Evolutionary conservation across 1,284 basidiomycete species (phyloP), one percentile per base, ranked within the genome.

Genomic region (Apiotrichum mycotoxinovorans): DNA sequence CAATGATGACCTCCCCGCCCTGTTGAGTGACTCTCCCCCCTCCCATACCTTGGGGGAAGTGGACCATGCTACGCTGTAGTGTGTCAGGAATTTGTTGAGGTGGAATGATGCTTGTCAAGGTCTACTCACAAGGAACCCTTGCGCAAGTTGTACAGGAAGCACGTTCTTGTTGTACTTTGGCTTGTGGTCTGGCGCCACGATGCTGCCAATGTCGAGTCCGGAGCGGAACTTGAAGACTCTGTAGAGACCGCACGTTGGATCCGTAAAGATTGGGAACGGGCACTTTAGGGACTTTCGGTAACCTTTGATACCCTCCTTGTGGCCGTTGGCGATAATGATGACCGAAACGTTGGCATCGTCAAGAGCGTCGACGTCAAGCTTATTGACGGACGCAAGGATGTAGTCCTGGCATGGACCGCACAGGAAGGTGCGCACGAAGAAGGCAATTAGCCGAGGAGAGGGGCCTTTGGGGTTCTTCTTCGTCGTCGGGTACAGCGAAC

Each of bases 341-440:
- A 75, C 69, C 25, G 66, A 54, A 12, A 77, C 65, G 15, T 70
- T 68, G 2, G 68, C 67, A 33, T 62, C 61, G 30, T 66, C 63
- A 11, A 77, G 50, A 2, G 67, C 72, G 5, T 58, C 62, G 2
- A 65, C 62, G 51, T 76, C 74, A 23, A 75, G 64, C 12, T 67
- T 58, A 0, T 65, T 57, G 10, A 77, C 49, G 2, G 70, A 72
- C 17, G 71, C 68, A 43, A 70, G 62, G 18, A 70, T 72, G 51
- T 69, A 77, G 47, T 77, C 72, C 57, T 76, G 74, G 49, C 72
- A 75, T 58, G 71, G 69, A 17, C 73, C 73, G 56, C 74, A 75
- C 68, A 69, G 74, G 61, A 75, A 73, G 49, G 67, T 53, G 3
- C 74, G 58, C 35, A 74, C 70, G 54, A 71, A 76, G 61, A 76